Base-by-base conservation (phyloP, 306 rosid species). In the Gynostemma pentaphyllum region DNA sequence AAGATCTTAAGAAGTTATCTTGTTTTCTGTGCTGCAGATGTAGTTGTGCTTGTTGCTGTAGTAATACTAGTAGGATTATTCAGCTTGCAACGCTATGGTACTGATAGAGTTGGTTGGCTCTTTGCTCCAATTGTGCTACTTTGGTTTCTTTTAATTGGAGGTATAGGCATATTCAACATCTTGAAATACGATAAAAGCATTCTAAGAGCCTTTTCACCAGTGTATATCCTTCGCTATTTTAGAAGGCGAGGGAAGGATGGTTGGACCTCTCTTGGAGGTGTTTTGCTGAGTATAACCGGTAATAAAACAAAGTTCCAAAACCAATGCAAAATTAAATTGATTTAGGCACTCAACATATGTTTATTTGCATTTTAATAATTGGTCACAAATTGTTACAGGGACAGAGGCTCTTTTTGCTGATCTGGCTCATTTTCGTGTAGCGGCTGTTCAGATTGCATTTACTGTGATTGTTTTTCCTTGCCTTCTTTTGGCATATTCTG, bases 361-460 rank as follows among this genome's bases (percentile, higher is more conserved):
- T 24, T 41, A 15, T 39, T 61, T 61, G 22, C 37, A 15, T 22
- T 5, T 67, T 21, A 37, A 29, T 40, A 59, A 21, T 65, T 44
- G 13, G 54, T 64, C 16, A 61, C 72, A 66, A 66, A 64, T 70
- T 67, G 68, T 70, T 70, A 55, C 90, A 94, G 99, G 99, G 75
- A 94, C 99, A 2, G 99, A 94, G 78, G 99, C 99, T 45, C 89
- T 94, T 56, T 94, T 94, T 52, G 99, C 99, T 0, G 99, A 94
- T 74, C 84, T 94, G 46, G 77, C 94, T 67, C 86, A 94, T 84
- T 94, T 88, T 75, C 99, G 97, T n/a, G 95, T 94, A 79, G 76
- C 89, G 41, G 92, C 97, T 45, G 83, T 94, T 69, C 99, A 94
- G 78, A 74, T 94, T 70, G 99, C 99, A 51, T 94, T 94, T 73